Base-by-base conservation (phyloP, 768 basidiomycete species). In the Mycena epipterygia region DNA sequence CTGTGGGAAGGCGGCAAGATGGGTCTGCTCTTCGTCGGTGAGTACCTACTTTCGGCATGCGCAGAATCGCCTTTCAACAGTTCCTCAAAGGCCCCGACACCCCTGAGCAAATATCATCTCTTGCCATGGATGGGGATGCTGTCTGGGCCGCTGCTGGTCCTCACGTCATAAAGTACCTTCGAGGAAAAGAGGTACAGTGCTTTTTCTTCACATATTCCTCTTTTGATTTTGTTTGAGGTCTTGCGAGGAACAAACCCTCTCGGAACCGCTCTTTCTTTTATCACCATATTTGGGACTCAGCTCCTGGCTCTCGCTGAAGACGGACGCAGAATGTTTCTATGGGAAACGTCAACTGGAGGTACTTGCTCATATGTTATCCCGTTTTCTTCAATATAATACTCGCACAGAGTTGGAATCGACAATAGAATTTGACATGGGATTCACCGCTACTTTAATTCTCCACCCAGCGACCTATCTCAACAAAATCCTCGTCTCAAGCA, bases 401-500 rank as follows among this genome's bases (percentile, higher is more conserved):
- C 59, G 5, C 66, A n/a, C n/a, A 93, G 93, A 87, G 58, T 79
- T 94, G 32, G 86, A 91, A 57, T 84, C 88, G 5, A 89, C 89
- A 4, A 89, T 99, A 55, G 86, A 90, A 48, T 97, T 99, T 75
- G 93, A 96, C 56, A 76, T 88, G 9, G 90, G 88, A 23, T 99
- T 99, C 79, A 92, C 91, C 2, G 97, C 97, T n/a, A 93, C 90
- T 6, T 87, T 86, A 30, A 84, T 98, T 48, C 85, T 98, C 7
- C 98, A 99, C 78, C 98, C 98, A 3, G 92, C 96, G 1, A 99
- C 98, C 16, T 99, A 99, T 81, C 80, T 99, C 58, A 99, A 99
- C 85, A 99, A 99, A 83, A 86, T 99, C 0, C 85, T 99, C 1
- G 89, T 99, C 14, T 90, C 92, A 4, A 94, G 95, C 75, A 87